phyloP scores from a whole-genome alignment of 148 eudicot genomes.

The Rhododendron simsii region DNA sequence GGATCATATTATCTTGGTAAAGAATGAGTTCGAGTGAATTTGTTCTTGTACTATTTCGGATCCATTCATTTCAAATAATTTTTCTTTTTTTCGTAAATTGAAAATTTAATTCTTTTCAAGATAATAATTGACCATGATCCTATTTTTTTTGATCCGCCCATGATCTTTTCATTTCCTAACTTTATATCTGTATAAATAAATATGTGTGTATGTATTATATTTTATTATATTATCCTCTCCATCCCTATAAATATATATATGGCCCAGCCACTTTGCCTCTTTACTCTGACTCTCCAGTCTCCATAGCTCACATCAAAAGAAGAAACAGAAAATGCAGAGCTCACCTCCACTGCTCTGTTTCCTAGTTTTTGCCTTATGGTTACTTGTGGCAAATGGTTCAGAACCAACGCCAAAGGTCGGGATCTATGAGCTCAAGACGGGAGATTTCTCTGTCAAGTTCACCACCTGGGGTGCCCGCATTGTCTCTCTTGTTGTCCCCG shows the following conservation, averaged over 20 bases:
- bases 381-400: not conserved
- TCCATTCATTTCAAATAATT: too few species aligned
- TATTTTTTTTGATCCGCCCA: too few species aligned
- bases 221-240: too few species aligned
- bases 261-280: not conserved
- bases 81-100: too few species aligned
- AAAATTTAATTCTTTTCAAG: too few species aligned
- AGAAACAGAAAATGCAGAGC: not conserved
- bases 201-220: too few species aligned
- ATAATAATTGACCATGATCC: too few species aligned
- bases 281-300: not conserved
- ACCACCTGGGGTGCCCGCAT: slow-evolving; percentile 70
- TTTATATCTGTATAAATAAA: too few species aligned
- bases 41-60: too few species aligned
- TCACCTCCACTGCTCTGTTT: not conserved
- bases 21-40: too few species aligned
- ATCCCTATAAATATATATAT: not conserved
- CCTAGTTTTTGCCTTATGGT: not conserved
- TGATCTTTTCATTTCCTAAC: too few species aligned
- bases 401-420: slow-evolving; percentile 18
- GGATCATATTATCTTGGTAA: too few species aligned
- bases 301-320: not conserved
- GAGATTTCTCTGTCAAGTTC: slow-evolving; percentile 47
- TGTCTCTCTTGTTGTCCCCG: slow-evolving; percentile 62
- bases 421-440: slow-evolving; percentile 60